A percentile compares a stretch with the other conserved stretches of the same genome.
Evolutionary conservation across 768 basidiomycete genomes (phyloP).

Genomic region (Naganishia friedmannii): DNA sequence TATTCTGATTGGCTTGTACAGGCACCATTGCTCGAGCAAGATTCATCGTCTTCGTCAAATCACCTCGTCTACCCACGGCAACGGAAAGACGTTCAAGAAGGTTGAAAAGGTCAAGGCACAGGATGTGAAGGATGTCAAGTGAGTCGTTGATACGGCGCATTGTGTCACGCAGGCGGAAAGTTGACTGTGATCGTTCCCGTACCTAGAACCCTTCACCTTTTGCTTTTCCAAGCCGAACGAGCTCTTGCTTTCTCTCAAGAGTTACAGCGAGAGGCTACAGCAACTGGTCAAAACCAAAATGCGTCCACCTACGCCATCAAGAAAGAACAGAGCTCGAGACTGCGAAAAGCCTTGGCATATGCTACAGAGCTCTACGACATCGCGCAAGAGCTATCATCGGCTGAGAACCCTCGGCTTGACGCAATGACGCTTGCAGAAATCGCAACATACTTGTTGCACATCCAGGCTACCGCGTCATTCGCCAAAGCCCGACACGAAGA

Average conservation of each 20-base stretch:
- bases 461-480: constrained; percentile 79
- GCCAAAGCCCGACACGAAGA: constrained; percentile 70
- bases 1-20: constrained; percentile 46
- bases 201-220: constrained; percentile 61
- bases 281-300: constrained; percentile 10
- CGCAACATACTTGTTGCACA: constrained; percentile 71
- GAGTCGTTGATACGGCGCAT: constrained; percentile 44
- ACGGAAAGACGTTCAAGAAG: constrained; percentile 73
- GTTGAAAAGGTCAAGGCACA: constrained; percentile 65
- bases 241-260: constrained; percentile 89
- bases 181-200: constrained; percentile 13
- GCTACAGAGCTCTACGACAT: constrained; percentile 51
- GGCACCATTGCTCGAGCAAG: constrained; percentile 87
- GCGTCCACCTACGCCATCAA: constrained; percentile 27
- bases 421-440: constrained; percentile 64
- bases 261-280: constrained; percentile 51
- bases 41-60: constrained; percentile 81
- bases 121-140: constrained; percentile 82
- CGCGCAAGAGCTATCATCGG: constrained; percentile 66
- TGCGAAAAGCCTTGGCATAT: constrained; percentile 41
- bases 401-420: constrained; percentile 59
- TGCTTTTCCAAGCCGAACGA: constrained; percentile 86
- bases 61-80: constrained; percentile 80
- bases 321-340: constrained; percentile 45
- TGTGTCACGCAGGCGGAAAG: background rate